A percentile compares a stretch with the other conserved stretches of the same genome.
phyloP scores from a whole-genome alignment of 2,329 filamentous ascomycete species.

The Aspergillus ibericus region DNA sequence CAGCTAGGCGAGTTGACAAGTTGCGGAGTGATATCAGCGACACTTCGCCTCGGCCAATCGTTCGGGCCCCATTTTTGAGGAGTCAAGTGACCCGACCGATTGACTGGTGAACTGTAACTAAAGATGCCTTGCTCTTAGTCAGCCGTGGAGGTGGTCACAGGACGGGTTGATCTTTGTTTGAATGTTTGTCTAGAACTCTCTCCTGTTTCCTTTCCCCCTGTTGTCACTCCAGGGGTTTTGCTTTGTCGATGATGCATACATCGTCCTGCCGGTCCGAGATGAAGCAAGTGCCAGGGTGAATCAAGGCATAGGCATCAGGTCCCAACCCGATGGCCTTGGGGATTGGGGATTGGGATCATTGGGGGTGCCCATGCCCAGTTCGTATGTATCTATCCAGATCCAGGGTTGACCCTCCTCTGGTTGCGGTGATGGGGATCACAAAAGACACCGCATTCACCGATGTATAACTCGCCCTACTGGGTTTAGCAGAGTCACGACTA shows the following conservation, averaged over 20 bases:
- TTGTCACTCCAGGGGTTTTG: neutral
- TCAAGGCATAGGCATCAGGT: neutral
- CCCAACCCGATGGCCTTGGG: conserved; percentile 1
- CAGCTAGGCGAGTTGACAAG: conserved; percentile 11
- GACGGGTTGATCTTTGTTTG: conserved; percentile 24
- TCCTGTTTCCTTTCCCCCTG: conserved; percentile 1
- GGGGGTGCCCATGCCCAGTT: neutral
- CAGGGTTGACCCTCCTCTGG: conserved; percentile 6
- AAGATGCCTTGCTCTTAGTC: conserved; percentile 18
- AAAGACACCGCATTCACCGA: conserved; percentile 9
- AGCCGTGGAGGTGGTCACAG: conserved; percentile 25
- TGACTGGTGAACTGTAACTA: conserved; percentile 17
- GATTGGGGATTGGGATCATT: too few species aligned
- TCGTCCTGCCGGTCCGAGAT: neutral
- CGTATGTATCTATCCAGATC: conserved; percentile 6
- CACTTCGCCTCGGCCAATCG: conserved; percentile 17
- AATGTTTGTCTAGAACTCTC: conserved; percentile 23
- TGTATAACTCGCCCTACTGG: conserved; percentile 4
- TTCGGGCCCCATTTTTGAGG: conserved; percentile 19
- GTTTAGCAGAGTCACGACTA: neutral
- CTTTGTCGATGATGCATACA: conserved; percentile 1
- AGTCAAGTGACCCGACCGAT: conserved; percentile 26
- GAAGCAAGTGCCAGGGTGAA: neutral
- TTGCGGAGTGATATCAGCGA: conserved; percentile 19
- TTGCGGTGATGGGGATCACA: conserved; percentile 7